Evolutionary conservation across 164 flowering plant genomes (phyloP).

Genomic region (Warburgia ugandensis): DNA sequence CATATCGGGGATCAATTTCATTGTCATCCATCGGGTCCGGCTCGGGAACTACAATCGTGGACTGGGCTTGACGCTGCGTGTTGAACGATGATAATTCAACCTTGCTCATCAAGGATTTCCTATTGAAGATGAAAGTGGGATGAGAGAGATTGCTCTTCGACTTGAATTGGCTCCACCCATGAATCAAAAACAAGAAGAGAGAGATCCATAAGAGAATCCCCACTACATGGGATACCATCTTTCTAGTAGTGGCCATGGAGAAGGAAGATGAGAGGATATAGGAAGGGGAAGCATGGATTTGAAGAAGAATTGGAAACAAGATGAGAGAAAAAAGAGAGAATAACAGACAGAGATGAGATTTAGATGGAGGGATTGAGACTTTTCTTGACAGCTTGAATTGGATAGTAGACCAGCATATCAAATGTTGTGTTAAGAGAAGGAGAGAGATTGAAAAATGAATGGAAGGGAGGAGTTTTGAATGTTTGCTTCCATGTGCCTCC

Average conservation of each 20-base stretch:
- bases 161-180: conserved; percentile 7
- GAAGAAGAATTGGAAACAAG: conserved; percentile 15
- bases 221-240: conserved; percentile 15
- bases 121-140: conserved; percentile 7
- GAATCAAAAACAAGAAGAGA: conserved; percentile 19
- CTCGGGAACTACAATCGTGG: background rate
- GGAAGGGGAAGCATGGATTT: conserved; percentile 6
- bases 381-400: conserved; percentile 26
- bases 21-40: conserved; percentile 12
- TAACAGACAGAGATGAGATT: background rate
- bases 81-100: conserved; percentile 35
- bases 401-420: too few relatives aligned
- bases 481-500: conserved; percentile 26
- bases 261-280: conserved; percentile 1
- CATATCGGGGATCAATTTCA: conserved; percentile 45
- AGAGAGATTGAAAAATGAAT: conserved; percentile 16
- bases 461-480: conserved; percentile 3
- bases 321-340: conserved; percentile 8
- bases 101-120: conserved; percentile 22
- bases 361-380: conserved; percentile 11
- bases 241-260: conserved; percentile 25
- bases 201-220: conserved; percentile 25
- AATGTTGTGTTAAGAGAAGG: too few relatives aligned
- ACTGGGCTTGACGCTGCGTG: conserved; percentile 9
- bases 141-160: conserved; percentile 6